A percentile compares a stretch with the other conserved stretches of the same genome.
Conservation (phyloP, 2,329 filamentous ascomycete genomes). For the Metarhizium brunneum region DNA sequence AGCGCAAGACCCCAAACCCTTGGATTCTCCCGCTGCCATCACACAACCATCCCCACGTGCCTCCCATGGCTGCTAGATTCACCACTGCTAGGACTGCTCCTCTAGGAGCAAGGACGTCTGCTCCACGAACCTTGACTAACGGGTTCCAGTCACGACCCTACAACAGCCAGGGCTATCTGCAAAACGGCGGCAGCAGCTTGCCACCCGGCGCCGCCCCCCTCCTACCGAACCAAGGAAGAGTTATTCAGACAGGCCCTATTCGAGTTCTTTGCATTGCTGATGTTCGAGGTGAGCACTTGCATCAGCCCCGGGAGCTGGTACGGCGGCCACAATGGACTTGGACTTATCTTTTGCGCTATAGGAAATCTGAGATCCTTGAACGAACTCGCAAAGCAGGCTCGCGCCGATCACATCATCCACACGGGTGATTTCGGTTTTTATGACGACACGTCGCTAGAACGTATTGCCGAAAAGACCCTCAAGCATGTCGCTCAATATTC, state of each 20-base stretch:
- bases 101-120: not conserved
- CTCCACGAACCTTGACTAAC: constrained; percentile 14
- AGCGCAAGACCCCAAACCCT: not conserved
- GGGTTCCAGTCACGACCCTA: constrained; percentile 30
- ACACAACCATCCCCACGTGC: not conserved
- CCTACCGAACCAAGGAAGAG: constrained; percentile 57
- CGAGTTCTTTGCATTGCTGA: constrained; percentile 63
- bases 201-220: constrained; percentile 54
- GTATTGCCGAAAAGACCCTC: constrained; percentile 96
- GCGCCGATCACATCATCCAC: constrained; percentile 95
- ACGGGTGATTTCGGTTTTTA: constrained; percentile 99
- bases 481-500: constrained; percentile 99
- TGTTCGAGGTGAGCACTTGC: constrained; percentile 50
- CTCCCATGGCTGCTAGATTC: constrained; percentile 3
- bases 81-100: not conserved
- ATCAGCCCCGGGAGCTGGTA: too few species aligned
- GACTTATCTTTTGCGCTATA: constrained; percentile 28
- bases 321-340: not conserved
- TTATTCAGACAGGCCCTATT: constrained; percentile 56
- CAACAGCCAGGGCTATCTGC: constrained; percentile 49
- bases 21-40: not conserved
- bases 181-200: constrained; percentile 49
- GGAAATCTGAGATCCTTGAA: constrained; percentile 94
- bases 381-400: constrained; percentile 88
- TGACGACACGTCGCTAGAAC: constrained; percentile 87